Base-by-base conservation (phyloP, 2,329 filamentous ascomycete genomes). In the Rhinocladiella similis region DNA sequence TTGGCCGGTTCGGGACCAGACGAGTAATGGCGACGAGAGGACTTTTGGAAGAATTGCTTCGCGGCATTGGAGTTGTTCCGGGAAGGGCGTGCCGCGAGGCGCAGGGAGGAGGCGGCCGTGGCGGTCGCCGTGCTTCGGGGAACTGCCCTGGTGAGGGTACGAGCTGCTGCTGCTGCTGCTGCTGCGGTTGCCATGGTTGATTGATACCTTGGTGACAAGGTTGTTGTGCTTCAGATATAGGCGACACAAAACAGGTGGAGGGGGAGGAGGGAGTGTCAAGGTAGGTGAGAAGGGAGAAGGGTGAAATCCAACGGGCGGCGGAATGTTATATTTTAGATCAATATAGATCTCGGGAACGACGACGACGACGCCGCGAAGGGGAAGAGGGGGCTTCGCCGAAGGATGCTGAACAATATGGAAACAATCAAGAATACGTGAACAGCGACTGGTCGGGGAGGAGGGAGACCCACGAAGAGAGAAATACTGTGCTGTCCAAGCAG, bases 11-110 rank as follows among this genome's bases (percentile, higher is more conserved):
- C 73, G 64, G 84, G 76, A 74, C 85, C 86, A 54, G 88, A 88
- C 43, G 91, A 87, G 77, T 95, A 96, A 75, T 86, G 86, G 65
- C 91, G 89, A 65, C 87, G 88, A 68, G 84, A 84, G 68, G 87
- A 81, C 70, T 86, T 84, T 73, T 88, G 88, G 80, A 91, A 86
- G 65, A 84, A 81, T 67, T 88, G 83, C 65, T 87, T 83, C 41
- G 73, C 70, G 57, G 76, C 73, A 51, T 77, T 69, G 57, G 76
- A 73, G 51, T 77, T 77, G 75, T 85, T 86, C 64, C 81, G 80
- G 50, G 77, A 73, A 73, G 88, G 84, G 70, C 79, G 80, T 51
- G 73, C 66, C 54, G 76, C 73, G 72, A 72, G 68, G 63, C 72
- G 70, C 65, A 73, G 51, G 22, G 59, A 69, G 49, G 71, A 70